Evolutionary conservation across 1,284 basidiomycete species (phyloP), one percentile per base, ranked within the genome.

Genomic region (Prillingera fragicola): DNA sequence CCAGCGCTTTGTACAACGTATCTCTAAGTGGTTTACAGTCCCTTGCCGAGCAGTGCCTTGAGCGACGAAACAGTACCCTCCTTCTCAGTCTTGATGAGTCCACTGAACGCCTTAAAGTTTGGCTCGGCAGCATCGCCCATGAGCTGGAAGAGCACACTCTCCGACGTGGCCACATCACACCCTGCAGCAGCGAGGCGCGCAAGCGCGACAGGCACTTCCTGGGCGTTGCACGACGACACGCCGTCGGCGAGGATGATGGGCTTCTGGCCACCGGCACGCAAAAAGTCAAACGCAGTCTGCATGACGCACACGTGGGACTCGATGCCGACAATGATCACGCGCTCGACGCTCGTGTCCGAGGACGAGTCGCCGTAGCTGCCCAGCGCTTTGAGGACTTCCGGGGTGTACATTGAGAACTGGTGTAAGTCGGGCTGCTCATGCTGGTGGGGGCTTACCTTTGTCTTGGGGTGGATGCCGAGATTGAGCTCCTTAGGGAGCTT

Each of bases 281-380:
- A 36, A 5, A 21, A 74, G 45, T 84, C 81, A 8, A 89, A 73
- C 0, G 83, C 76, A 1, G 86, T 85, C 70, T 92, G 88, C 4
- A 87, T 76, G 8, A 95, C 81, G 62, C 91, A 96, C 47, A 96
- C 82, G 59, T 95, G 91, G 3, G 84, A 79, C 84, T 91, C 88
- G 47, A 92, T 90, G 23, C 90, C 90, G 57, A 89, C 81, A 5
- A 95, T 70, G 21, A 92, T 80, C 37, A 88, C 74, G 15, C 77
- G 78, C 41, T 77, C 74, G 48, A 83, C 68, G 12, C 38, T 41
- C 36, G 12, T 39, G 32, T 24, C 41, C 23, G n/a, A 73, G 70
- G 12, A 62, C 45, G 23, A 70, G 60, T 34, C 31, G 14, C 37
- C 40, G 29, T 40, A 48, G 8, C 32, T 25, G n/a, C 50, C 46